A percentile compares a stretch with the other conserved stretches of the same genome.
phyloP scores from a whole-genome alignment of 2,329 filamentous ascomycete species.

The Ophiosphaerella herpotricha region DNA sequence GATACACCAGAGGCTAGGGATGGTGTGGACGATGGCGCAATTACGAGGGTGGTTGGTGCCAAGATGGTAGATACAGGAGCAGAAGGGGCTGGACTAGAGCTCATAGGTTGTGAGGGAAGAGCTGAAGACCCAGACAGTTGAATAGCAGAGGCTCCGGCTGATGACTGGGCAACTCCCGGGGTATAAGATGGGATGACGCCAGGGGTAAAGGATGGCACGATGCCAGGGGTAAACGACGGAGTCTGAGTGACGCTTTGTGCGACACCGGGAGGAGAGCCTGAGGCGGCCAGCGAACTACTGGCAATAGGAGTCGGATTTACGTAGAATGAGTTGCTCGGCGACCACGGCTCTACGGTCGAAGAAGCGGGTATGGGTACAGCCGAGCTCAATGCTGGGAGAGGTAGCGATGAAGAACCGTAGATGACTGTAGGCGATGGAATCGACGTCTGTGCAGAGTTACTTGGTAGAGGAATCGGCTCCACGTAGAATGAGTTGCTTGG shows the following conservation, averaged over 20 bases:
- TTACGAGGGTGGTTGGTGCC: not conserved
- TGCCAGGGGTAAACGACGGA: not conserved
- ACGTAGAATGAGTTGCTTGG: slow-evolving; percentile 7
- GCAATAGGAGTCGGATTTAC: too few relatives aligned
- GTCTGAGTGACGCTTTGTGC: not conserved
- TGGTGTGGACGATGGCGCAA: not conserved
- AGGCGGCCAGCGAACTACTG: too few relatives aligned
- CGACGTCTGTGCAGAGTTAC: not conserved
- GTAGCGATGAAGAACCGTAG: not conserved
- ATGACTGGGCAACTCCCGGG: not conserved
- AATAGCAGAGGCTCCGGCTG: not conserved
- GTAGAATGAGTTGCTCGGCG: too few relatives aligned
- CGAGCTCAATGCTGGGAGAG: not conserved
- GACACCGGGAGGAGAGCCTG: not conserved
- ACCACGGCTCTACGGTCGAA: not conserved
- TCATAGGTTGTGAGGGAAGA: slow-evolving; percentile 5
- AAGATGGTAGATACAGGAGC: not conserved
- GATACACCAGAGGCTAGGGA: slow-evolving; percentile 3
- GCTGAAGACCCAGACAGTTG: slow-evolving; percentile 3
- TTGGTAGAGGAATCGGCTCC: not conserved
- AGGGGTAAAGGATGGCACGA: not conserved
- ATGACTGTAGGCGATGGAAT: not conserved
- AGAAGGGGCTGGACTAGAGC: not conserved
- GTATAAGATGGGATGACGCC: slow-evolving; percentile 3
- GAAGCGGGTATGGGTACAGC: not conserved